phyloP scores from a whole-genome alignment of 306 rosid genomes.

The Medicago lupulina region DNA sequence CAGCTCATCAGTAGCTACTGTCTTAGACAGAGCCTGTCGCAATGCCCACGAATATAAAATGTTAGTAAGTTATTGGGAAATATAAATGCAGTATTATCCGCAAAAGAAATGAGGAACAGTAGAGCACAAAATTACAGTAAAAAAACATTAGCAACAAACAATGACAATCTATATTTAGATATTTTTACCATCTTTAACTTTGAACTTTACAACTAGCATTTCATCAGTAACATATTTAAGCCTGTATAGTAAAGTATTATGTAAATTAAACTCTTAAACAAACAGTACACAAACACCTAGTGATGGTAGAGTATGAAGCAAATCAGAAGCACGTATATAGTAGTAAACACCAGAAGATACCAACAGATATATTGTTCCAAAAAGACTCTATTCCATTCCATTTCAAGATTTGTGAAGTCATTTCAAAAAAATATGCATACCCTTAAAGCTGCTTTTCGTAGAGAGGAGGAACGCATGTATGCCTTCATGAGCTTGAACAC shows the following conservation, averaged over 20 bases:
- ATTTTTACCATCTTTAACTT: constrained; percentile 23
- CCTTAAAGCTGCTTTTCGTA: constrained; percentile 91
- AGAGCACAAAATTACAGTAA: neutral
- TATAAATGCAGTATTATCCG: constrained; percentile 7
- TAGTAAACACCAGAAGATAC: constrained; percentile 18
- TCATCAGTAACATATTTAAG: constrained; percentile 20
- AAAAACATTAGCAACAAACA: neutral
- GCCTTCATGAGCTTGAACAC: constrained; percentile 85
- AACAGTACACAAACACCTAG: constrained; percentile 15
- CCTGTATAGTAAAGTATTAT: constrained; percentile 7
- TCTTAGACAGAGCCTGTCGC: constrained; percentile 87
- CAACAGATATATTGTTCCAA: neutral
- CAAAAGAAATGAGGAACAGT: neutral
- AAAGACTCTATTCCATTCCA: constrained; percentile 20
- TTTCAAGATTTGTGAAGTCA: constrained; percentile 3
- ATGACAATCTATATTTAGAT: constrained; percentile 4
- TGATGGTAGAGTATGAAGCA: constrained; percentile 16
- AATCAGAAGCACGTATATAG: constrained; percentile 9
- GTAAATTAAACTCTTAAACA: constrained; percentile 1
- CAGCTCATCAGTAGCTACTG: constrained; percentile 70
- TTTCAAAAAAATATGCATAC: constrained; percentile 53
- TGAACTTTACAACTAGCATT: constrained; percentile 19
- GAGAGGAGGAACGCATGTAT: constrained; percentile 88
- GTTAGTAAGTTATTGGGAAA: constrained; percentile 10
- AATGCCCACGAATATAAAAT: constrained; percentile 37